These are phyloP conservation scores for Geotrichum klebahnii DNA, from an alignment of 1,139 yeast species.

Conservation along the genomic window DNA sequence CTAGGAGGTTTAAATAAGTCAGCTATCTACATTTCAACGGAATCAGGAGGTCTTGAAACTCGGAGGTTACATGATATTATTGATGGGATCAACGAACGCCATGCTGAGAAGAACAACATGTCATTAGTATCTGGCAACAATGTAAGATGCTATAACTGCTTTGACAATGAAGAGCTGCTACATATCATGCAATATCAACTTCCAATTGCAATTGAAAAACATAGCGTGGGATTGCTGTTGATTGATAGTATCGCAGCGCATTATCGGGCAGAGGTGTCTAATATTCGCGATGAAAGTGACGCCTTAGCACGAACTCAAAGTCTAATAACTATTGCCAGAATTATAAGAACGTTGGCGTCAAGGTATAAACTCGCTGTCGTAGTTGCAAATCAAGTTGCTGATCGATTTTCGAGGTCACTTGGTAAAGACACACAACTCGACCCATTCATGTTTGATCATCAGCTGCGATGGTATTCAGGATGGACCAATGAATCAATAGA, in stretches of 20 bases:
- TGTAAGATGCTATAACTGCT: conserved; percentile 60
- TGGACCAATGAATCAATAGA: conserved; percentile 50
- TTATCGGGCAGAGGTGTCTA: conserved; percentile 54
- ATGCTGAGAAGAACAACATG: neutral
- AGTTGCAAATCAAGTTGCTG: conserved; percentile 78
- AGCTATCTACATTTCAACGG: conserved; percentile 72
- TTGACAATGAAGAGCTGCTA: conserved; percentile 67
- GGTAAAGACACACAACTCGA: conserved; percentile 24
- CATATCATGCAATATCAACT: conserved; percentile 69
- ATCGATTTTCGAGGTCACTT: conserved; percentile 34
- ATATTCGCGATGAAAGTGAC: conserved; percentile 29
- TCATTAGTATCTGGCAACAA: conserved; percentile 42
- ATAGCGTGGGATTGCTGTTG: conserved; percentile 51
- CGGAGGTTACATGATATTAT: conserved; percentile 47
- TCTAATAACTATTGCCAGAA: conserved; percentile 46
- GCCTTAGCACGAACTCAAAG: conserved; percentile 15
- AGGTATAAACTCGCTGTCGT: conserved; percentile 57
- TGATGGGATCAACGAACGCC: conserved; percentile 32
- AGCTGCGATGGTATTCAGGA: conserved; percentile 68
- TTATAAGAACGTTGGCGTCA: conserved; percentile 50
- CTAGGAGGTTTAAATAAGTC: conserved; percentile 47
- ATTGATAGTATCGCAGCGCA: conserved; percentile 89
- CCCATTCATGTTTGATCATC: conserved; percentile 50
- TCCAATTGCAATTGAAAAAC: conserved; percentile 49
- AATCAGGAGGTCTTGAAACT: conserved; percentile 61